These are phyloP conservation scores for Xerocomus brunneocitrinus DNA, from an alignment of 768 basidiomycete genomes.

Conservation along the genomic window DNA sequence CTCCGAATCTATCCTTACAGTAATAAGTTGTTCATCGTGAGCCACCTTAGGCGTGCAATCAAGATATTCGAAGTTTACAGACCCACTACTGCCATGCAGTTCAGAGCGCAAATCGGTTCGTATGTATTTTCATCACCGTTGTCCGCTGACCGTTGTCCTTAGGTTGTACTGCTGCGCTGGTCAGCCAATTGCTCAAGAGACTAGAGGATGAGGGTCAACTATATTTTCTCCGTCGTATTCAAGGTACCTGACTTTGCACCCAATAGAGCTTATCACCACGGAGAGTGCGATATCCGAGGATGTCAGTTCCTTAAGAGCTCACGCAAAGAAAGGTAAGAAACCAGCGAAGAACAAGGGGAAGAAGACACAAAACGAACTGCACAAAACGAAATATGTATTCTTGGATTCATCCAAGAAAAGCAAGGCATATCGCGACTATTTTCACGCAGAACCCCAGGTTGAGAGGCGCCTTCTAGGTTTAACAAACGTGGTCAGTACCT, in stretches of 20 bases:
- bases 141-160: constrained; percentile 9
- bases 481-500: constrained; percentile 46
- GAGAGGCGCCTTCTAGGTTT: constrained; percentile 63
- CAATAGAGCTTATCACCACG: constrained; percentile 56
- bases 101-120: constrained; percentile 59
- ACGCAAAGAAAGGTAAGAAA: constrained; percentile 39
- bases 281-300: constrained; percentile 47
- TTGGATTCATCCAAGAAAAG: constrained; percentile 42
- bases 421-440: constrained; percentile 60
- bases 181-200: constrained; percentile 60
- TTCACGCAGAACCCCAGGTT: constrained; percentile 53
- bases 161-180: constrained; percentile 53
- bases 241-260: constrained; percentile 5
- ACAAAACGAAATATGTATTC: constrained; percentile 57
- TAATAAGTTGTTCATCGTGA: background rate
- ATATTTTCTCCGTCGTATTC: background rate
- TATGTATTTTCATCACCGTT: constrained; percentile 1
- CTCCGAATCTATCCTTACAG: background rate
- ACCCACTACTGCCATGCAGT: constrained; percentile 43
- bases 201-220: constrained; percentile 64
- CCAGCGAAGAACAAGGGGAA: constrained; percentile 39
- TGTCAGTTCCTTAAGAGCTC: constrained; percentile 39
- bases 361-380: constrained; percentile 45
- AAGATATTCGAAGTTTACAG: constrained; percentile 57
- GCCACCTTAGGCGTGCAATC: constrained; percentile 54